Base-by-base conservation (phyloP, 495 filamentous ascomycete genomes). In the Aspergillus asperescens region DNA sequence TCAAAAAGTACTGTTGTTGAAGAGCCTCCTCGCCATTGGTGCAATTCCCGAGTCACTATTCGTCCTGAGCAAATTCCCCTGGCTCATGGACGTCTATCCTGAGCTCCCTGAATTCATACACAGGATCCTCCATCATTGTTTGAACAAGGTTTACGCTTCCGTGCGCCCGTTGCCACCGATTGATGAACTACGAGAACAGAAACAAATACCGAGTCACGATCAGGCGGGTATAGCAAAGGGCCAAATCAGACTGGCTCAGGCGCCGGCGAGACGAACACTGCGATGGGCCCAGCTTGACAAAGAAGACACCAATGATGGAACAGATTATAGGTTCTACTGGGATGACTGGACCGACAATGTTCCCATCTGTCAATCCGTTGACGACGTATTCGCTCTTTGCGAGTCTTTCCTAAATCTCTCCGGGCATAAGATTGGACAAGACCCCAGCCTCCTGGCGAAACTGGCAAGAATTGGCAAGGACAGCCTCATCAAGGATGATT, bases 301-400 rank as follows among this genome's bases (percentile, higher is more conserved):
- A 55, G 77, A 77, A 43, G 89, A 90, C 54, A 80, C 75, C 5
- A 81, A 78, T 32, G 87, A 90, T 60, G 85, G 83, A 6, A 79
- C 76, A 4, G 80, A 83, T 41, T 96, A 95, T 62, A 79, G 86
- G 22, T 97, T 94, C 65, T 99, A 97, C 68, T 96, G 90, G 84
- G 92, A 96, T 52, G 91, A 97, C 48, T 99, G 94, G 94, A 77
- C 86, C 8, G 92, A 97, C 55, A 92, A 90, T 55, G 76, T 97
- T 24, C 94, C 94, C 2, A 70, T 95, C 8, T 97, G 93, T 61
- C 90, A 95, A 62, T 85, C 75, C 3, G 80, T 95, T 5, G 89
- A 95, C 57, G 93, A 99, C 61, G 76, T 99, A 3, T 93, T 97
- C 60, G 79, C 81, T 2, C 81, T 99, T 9, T 95, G 89, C 68